A percentile compares a stretch with the other conserved stretches of the same genome.
Conservation (phyloP, 208 protist species). For the Phytomonas serpens region DNA sequence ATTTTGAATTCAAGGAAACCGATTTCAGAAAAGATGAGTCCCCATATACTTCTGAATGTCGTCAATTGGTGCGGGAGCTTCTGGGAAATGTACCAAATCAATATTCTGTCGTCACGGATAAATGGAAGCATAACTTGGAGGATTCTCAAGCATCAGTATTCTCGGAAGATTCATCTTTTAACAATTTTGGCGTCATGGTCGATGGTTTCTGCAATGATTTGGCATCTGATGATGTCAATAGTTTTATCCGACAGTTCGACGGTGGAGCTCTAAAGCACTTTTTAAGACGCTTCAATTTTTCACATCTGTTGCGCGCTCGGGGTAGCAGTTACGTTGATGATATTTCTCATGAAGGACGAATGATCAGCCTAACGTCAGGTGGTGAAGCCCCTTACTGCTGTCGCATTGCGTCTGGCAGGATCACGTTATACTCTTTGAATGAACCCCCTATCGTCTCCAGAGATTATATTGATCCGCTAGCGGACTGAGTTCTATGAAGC, state of each 20-base stretch:
- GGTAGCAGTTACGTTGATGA: slow-evolving; percentile 16
- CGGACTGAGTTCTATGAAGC: background rate
- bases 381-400: background rate
- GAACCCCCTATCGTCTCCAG: background rate
- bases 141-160: background rate
- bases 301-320: slow-evolving; percentile 37
- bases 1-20: slow-evolving; percentile 7
- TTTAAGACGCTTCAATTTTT: slow-evolving; percentile 43
- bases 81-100: slow-evolving; percentile 52
- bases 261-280: slow-evolving; percentile 33
- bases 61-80: slow-evolving; percentile 62
- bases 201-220: slow-evolving; percentile 36
- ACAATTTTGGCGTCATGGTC: slow-evolving; percentile 7
- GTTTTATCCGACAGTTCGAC: slow-evolving; percentile 47
- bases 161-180: background rate
- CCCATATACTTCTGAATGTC: slow-evolving; percentile 12
- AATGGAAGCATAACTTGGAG: background rate
- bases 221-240: slow-evolving; percentile 13
- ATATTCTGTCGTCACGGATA: background rate
- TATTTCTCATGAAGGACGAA: background rate
- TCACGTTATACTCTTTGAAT: background rate
- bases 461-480: background rate
- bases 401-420: background rate
- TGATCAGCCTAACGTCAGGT: background rate
- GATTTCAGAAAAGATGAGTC: slow-evolving; percentile 12